These are phyloP conservation scores for Diaporthe sp. DNA, from an alignment of 2,329 filamentous ascomycete species.

Conservation along the genomic window DNA sequence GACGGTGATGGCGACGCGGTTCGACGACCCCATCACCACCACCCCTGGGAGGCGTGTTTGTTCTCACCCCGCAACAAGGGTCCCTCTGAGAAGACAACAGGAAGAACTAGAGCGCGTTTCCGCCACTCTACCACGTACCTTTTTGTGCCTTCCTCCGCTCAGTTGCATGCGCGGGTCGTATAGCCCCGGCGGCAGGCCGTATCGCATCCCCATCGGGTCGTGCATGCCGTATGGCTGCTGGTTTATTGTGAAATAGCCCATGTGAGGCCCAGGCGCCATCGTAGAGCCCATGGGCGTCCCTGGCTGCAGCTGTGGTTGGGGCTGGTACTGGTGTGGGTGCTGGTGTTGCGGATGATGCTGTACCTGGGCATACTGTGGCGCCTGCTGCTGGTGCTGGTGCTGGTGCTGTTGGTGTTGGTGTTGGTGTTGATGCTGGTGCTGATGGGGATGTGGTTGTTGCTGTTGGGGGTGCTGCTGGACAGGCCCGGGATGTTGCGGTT, in stretches of 20 bases:
- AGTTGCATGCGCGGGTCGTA: conserved; percentile 62
- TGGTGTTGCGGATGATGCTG: conserved; percentile 41
- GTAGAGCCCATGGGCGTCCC: conserved; percentile 54
- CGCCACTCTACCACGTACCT: conserved; percentile 58
- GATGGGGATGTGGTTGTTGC: conserved; percentile 38
- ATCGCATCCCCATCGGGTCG: conserved; percentile 59
- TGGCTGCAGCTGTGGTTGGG: conserved; percentile 46
- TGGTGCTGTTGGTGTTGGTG: conserved; percentile 44
- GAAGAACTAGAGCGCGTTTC: conserved; percentile 5
- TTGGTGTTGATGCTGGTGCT: conserved; percentile 31
- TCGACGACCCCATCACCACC: conserved; percentile 9
- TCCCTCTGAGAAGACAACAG: conserved; percentile 25
- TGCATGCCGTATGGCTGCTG: conserved; percentile 60
- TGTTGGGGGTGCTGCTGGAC: conserved; percentile 33
- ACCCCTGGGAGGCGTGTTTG: background rate
- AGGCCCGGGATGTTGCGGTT: conserved; percentile 26
- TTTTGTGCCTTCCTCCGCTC: conserved; percentile 66
- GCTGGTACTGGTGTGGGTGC: conserved; percentile 40
- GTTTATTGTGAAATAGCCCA: conserved; percentile 60
- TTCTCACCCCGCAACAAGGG: background rate
- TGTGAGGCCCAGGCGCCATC: conserved; percentile 53
- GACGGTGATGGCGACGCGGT: conserved; percentile 2
- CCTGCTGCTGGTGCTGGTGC: conserved; percentile 29
- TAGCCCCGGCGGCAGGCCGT: conserved; percentile 58
- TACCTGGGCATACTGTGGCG: conserved; percentile 9